phyloP scores from a whole-genome alignment of 129 eudicot genomes.

The Flaveria bidentis region DNA sequence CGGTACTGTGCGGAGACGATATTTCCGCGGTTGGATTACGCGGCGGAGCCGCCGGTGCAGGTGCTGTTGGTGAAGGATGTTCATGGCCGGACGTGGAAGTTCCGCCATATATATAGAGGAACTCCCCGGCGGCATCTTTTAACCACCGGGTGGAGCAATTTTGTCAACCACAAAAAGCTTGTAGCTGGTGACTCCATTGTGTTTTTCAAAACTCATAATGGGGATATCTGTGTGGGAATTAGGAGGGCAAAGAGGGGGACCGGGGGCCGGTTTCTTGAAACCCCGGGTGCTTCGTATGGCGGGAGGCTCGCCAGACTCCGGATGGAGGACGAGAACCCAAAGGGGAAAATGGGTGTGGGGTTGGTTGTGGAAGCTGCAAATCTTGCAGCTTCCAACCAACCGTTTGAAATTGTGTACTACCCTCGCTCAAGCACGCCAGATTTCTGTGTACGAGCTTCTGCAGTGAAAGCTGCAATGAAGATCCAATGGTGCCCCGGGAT shows the following conservation, averaged over 20 bases:
- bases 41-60: conserved; percentile 92
- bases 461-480: conserved; percentile 66
- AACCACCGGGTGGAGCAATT: conserved; percentile 93
- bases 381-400: conserved; percentile 57
- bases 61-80: conserved; percentile 71
- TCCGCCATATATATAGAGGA: conserved; percentile 85
- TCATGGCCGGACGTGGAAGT: conserved; percentile 73
- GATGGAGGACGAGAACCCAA: neutral
- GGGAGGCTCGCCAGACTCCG: conserved; percentile 44
- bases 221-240: conserved; percentile 76
- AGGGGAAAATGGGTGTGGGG: conserved; percentile 43
- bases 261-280: conserved; percentile 47
- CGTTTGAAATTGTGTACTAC: conserved; percentile 76
- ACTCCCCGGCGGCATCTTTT: conserved; percentile 80
- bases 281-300: conserved; percentile 16
- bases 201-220: conserved; percentile 66
- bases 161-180: conserved; percentile 81
- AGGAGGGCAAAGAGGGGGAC: conserved; percentile 70
- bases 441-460: conserved; percentile 71
- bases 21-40: conserved; percentile 69
- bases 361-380: conserved; percentile 60
- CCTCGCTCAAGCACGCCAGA: conserved; percentile 89
- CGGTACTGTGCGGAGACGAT: conserved; percentile 87
- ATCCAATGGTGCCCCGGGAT: conserved; percentile 80
- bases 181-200: conserved; percentile 89